phyloP scores from a whole-genome alignment of 2,329 filamentous ascomycete species.

The Phoma sp. region DNA sequence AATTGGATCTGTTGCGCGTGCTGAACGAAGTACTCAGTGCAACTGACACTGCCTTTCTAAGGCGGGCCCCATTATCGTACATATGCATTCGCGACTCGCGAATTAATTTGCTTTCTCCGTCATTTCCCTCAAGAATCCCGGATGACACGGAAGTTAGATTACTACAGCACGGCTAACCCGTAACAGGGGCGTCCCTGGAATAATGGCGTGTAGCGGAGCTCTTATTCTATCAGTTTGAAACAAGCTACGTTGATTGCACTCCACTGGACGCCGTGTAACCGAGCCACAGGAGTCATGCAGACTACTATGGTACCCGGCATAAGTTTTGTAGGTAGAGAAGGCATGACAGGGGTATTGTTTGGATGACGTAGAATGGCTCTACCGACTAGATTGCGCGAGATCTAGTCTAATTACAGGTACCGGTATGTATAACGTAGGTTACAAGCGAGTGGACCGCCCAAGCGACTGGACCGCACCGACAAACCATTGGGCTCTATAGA shows the following conservation, averaged over 20 bases:
- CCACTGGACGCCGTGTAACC: neutral
- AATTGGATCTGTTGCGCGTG: no score
- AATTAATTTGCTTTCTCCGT: neutral
- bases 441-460: neutral
- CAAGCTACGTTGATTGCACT: neutral
- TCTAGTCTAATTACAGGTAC: no score
- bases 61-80: neutral
- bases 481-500: neutral
- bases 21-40: no score
- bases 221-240: neutral
- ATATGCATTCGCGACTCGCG: neutral
- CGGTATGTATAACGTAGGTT: neutral
- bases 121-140: neutral
- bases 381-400: no score
- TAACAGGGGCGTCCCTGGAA: neutral
- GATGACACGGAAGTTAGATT: neutral
- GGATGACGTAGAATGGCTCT: no score
- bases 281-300: neutral
- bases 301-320: no score
- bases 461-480: neutral
- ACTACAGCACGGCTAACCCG: neutral
- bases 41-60: no score
- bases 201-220: neutral
- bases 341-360: no score
- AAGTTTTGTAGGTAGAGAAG: no score